phyloP scores from a whole-genome alignment of 495 filamentous ascomycete genomes.

The Amniculicola lignicola region DNA sequence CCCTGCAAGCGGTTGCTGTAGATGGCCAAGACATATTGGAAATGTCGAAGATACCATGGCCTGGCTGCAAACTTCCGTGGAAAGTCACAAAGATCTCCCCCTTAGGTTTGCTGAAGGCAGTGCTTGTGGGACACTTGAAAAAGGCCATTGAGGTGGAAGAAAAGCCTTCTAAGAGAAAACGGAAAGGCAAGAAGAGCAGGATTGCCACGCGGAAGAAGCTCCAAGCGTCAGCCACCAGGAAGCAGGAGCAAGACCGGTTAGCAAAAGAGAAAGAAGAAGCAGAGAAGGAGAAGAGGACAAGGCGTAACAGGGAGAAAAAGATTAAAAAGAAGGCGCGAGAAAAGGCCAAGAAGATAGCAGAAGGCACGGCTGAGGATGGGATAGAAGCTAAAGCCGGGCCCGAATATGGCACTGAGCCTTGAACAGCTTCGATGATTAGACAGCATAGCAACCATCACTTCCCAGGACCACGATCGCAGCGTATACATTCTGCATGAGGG shows the following conservation, averaged over 20 bases:
- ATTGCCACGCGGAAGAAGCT: slow-evolving; percentile 50
- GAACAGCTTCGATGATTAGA: too few species aligned
- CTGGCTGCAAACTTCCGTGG: slow-evolving; percentile 57
- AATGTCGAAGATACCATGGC: slow-evolving; percentile 42
- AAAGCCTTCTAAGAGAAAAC: slow-evolving; percentile 40
- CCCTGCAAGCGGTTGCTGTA: slow-evolving; percentile 46
- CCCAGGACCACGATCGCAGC: too few species aligned
- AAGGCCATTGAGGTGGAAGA: slow-evolving; percentile 9
- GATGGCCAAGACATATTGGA: slow-evolving; percentile 46
- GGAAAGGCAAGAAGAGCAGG: slow-evolving; percentile 54
- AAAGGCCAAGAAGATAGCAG: slow-evolving; percentile 30
- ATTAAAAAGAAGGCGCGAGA: slow-evolving; percentile 27
- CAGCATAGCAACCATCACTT: too few species aligned
- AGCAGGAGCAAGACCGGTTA: slow-evolving; percentile 35
- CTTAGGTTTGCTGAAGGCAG: slow-evolving; percentile 12
- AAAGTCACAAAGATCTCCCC: slow-evolving; percentile 42
- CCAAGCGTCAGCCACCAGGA: slow-evolving; percentile 51
- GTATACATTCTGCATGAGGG: too few species aligned
- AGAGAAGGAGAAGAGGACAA: slow-evolving; percentile 32
- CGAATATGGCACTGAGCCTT: not conserved
- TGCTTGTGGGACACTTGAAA: slow-evolving; percentile 3
- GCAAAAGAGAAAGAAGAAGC: slow-evolving; percentile 27
- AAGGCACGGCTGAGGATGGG: not conserved
- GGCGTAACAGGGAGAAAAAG: slow-evolving; percentile 33
- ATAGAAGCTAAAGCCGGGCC: not conserved